Conservation (phyloP, 1,139 yeast species). For the Kodamaea suecica region DNA sequence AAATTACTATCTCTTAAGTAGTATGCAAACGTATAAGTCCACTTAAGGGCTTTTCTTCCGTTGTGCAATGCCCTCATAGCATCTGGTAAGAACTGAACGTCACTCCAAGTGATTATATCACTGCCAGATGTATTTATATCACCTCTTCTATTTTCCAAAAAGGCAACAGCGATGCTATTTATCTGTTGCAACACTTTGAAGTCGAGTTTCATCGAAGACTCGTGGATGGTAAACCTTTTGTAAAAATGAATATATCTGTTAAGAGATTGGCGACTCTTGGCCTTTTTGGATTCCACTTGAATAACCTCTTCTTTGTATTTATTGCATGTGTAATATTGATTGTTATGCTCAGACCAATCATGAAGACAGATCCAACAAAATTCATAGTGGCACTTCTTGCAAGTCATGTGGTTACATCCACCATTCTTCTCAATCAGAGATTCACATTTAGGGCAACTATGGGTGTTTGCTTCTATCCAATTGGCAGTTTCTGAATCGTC, state of each 20-base stretch:
- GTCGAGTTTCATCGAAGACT: constrained; percentile 75
- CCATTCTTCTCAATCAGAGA: constrained; percentile 74
- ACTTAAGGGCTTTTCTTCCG: constrained; percentile 77
- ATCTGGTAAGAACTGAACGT: constrained; percentile 77
- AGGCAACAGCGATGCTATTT: constrained; percentile 58
- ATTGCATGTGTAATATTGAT: constrained; percentile 64
- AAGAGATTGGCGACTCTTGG: constrained; percentile 42
- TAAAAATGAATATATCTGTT: constrained; percentile 75
- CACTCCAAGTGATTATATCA: constrained; percentile 63
- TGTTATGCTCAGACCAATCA: constrained; percentile 67
- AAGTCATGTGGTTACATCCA: constrained; percentile 95
- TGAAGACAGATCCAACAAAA: constrained; percentile 94
- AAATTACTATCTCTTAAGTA: constrained; percentile 53
- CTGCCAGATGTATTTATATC: constrained; percentile 23
- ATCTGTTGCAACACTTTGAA: constrained; percentile 58
- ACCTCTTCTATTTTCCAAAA: constrained; percentile 46
- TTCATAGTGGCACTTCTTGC: constrained; percentile 71
- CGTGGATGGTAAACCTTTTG: constrained; percentile 73
- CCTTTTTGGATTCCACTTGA: constrained; percentile 29
- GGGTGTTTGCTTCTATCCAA: constrained; percentile 89
- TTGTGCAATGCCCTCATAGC: constrained; percentile 61
- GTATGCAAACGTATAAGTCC: constrained; percentile 87
- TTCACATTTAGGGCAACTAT: constrained; percentile 71
- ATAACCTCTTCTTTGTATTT: constrained; percentile 41
- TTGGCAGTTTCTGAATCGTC: constrained; percentile 88